Conservation (phyloP, 2,329 filamentous ascomycete genomes). For the Pleomassaria siparia region DNA sequence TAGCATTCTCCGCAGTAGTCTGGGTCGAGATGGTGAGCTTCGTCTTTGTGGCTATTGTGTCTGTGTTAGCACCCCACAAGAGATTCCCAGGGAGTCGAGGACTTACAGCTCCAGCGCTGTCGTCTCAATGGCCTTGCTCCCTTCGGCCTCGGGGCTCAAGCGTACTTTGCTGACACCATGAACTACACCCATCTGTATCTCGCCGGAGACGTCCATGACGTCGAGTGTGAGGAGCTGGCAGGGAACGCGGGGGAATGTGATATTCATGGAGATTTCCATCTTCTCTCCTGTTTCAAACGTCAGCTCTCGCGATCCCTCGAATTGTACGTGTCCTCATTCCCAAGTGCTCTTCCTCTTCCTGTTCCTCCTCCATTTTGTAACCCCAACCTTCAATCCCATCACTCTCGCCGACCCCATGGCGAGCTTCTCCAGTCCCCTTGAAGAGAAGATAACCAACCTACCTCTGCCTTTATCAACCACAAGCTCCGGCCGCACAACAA, state of each 20-base stretch:
- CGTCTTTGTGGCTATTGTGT: constrained; percentile 61
- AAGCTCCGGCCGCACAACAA: constrained; percentile 86
- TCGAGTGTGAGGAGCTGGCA: constrained; percentile 96
- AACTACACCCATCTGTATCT: constrained; percentile 91
- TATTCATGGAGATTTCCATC: constrained; percentile 98
- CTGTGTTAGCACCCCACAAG: constrained; percentile 5
- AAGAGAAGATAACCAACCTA: constrained; percentile 43
- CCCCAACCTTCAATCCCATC: background rate
- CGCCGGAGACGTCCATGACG: constrained; percentile 98
- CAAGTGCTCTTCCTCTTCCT: background rate
- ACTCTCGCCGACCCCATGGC: background rate
- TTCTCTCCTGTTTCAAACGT: constrained; percentile 68
- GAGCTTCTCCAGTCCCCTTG: background rate
- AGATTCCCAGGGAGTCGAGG: no score
- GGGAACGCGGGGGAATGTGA: constrained; percentile 90
- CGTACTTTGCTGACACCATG: constrained; percentile 92
- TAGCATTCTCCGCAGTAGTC: constrained; percentile 94
- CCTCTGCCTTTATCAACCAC: constrained; percentile 96
- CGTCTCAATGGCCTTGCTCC: constrained; percentile 57
- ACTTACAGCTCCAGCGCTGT: constrained; percentile 44
- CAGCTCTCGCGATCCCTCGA: background rate
- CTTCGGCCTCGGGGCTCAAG: constrained; percentile 70
- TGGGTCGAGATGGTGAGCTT: constrained; percentile 79
- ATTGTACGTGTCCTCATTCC: background rate
- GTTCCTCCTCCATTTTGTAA: background rate